phyloP scores from a whole-genome alignment of 2,329 filamentous ascomycete genomes.

The Lomentospora prolificans region DNA sequence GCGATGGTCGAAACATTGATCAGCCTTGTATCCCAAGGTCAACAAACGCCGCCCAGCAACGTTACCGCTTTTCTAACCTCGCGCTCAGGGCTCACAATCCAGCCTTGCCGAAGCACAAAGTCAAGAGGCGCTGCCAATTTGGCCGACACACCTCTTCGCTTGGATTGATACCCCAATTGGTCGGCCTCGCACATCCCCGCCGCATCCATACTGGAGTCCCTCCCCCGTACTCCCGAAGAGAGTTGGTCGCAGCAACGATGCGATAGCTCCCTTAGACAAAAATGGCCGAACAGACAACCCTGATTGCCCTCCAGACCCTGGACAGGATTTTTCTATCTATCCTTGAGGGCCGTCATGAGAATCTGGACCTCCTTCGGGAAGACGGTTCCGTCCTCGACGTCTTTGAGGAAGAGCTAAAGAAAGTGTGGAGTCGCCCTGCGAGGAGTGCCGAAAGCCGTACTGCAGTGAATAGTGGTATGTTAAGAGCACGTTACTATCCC shows the following conservation, averaged over 20 bases:
- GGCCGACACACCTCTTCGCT: background rate
- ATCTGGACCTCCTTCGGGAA: conserved; percentile 53
- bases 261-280: conserved; percentile 30
- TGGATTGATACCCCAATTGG: background rate
- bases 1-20: background rate
- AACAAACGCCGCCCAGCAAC: background rate
- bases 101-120: background rate
- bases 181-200: background rate
- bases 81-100: background rate
- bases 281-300: conserved; percentile 65
- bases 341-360: conserved; percentile 53
- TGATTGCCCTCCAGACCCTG: conserved; percentile 72
- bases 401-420: conserved; percentile 62
- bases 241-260: conserved; percentile 21
- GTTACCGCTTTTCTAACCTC: background rate
- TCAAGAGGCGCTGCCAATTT: background rate
- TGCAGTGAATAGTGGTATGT: conserved; percentile 55
- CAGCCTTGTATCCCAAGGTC: background rate
- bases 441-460: conserved; percentile 70
- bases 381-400: conserved; percentile 60
- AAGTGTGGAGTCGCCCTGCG: conserved; percentile 62
- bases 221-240: background rate
- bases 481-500: background rate
- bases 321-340: conserved; percentile 76
- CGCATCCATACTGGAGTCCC: background rate